Percentiles rank a stretch among this genome's conserved stretches.
These are phyloP conservation scores for Terana coerulea DNA, from an alignment of 768 basidiomycete species.

Conservation along the genomic window DNA sequence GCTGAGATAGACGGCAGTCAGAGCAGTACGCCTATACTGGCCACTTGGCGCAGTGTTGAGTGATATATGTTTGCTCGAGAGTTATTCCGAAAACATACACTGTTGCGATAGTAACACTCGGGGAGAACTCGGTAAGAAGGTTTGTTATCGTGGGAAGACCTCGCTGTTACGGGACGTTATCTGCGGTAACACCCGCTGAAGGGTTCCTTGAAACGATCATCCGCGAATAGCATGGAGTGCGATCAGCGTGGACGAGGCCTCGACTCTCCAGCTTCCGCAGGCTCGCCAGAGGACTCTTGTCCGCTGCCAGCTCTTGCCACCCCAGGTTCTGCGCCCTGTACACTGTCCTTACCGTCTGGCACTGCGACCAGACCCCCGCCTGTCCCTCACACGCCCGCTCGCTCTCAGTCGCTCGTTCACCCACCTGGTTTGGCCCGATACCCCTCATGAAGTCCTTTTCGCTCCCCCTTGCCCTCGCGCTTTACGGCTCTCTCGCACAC, in stretches of 20 bases:
- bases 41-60: background rate
- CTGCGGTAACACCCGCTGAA: background rate
- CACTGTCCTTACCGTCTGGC: constrained; percentile 11
- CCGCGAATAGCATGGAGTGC: background rate
- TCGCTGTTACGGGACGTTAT: background rate
- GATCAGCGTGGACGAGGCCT: background rate
- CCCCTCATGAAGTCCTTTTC: constrained; percentile 15
- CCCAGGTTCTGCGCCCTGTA: constrained; percentile 9
- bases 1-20: background rate
- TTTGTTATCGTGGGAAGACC: background rate
- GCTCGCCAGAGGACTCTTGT: too few relatives aligned
- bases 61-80: too few relatives aligned
- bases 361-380: constrained; percentile 13
- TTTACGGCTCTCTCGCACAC: constrained; percentile 36
- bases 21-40: background rate
- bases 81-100: too few relatives aligned
- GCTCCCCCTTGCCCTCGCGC: constrained; percentile 34
- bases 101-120: constrained; percentile 5
- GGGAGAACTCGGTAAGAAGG: background rate
- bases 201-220: constrained; percentile 1
- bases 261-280: too few relatives aligned
- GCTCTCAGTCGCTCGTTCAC: constrained; percentile 24
- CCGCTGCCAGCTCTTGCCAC: constrained; percentile 6
- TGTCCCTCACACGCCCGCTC: constrained; percentile 18
- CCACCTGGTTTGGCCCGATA: constrained; percentile 9